Evolutionary conservation across 768 basidiomycete species (phyloP), one percentile per base, ranked within the genome.

Genomic region (Leccinum boreale): DNA sequence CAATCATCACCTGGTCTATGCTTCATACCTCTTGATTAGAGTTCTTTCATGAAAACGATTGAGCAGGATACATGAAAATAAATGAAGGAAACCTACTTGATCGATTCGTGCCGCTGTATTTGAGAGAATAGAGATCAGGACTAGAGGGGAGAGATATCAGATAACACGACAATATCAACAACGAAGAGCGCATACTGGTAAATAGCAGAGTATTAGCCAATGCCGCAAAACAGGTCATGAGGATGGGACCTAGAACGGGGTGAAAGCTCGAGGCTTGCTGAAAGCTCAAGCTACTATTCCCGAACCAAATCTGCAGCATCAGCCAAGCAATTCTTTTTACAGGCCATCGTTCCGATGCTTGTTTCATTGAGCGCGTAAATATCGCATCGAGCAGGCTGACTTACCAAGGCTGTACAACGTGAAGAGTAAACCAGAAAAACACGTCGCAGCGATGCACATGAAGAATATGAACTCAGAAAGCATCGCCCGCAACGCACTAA

Each of bases 51-150:
- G 33, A 33, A 54, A 21, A 12, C n/a, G 7, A 52, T 54, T 48
- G 26, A 58, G 50, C 6, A 49, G 33, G 29, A 31, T 29, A 9
- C 12, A 23, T 4, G 26, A 3, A 28, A 26, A 56, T 42, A 31
- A 47, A 35, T 52, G 47, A 45, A 12, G 45, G 14, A 1, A 29
- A 70, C 81, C 53, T 56, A 83, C 83, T 15, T 78, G 81, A 71
- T 87, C 89, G 58, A 82, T 94, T 51, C 82, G 77, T 3, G 90
- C 89, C 58, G 92, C 93, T 0, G 92, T 94, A 68, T 94, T 94
- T 5, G 93, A 94, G 31, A 97, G 74, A 49, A 95, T 91, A 8
- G 92, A 94, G 58, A 96, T 94, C 48, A 96, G 78, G 67, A 95
- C 77, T 54, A 2, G 21, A 4, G 11, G 3, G 6, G 7, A 19